phyloP scores from a whole-genome alignment of 176 grass and related monocot species.

The Carex myosuroides region DNA sequence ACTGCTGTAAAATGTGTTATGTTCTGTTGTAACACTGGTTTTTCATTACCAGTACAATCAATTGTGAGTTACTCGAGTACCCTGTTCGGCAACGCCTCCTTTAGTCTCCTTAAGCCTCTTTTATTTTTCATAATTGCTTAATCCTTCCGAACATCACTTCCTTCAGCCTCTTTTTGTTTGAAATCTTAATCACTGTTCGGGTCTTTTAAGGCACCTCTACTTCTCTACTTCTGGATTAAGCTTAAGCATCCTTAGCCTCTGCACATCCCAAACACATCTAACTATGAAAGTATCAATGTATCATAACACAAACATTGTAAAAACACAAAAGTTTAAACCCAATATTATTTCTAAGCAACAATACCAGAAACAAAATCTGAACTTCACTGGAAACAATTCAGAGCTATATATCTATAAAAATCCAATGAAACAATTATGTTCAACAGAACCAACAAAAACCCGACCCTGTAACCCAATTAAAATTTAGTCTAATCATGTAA shows the following conservation, averaged over 20 bases:
- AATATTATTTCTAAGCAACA: neutral
- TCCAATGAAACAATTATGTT: slow-evolving; percentile 11
- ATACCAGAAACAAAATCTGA: neutral
- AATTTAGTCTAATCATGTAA: slow-evolving; percentile 14
- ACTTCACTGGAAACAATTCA: neutral
- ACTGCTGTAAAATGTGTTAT: neutral
- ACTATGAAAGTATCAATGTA: neutral
- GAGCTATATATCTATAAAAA: neutral
- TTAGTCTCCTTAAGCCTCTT: no score
- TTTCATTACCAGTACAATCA: no score
- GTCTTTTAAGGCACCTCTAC: no score
- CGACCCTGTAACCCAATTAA: neutral
- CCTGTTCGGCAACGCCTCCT: no score
- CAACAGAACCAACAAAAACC: neutral
- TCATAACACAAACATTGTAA: neutral
- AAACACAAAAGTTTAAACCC: neutral
- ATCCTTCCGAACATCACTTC: no score
- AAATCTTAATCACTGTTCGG: no score
- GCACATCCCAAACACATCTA: no score
- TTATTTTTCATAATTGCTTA: no score
- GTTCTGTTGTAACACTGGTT: neutral
- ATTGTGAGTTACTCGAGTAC: no score
- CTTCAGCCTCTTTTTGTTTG: no score
- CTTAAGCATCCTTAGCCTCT: no score
- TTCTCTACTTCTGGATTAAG: no score